Percentiles rank a stretch among this genome's conserved stretches.
Evolutionary conservation across 805 yeast genomes (phyloP).

Genomic region (Saccharomyces kudriavzevii): DNA sequence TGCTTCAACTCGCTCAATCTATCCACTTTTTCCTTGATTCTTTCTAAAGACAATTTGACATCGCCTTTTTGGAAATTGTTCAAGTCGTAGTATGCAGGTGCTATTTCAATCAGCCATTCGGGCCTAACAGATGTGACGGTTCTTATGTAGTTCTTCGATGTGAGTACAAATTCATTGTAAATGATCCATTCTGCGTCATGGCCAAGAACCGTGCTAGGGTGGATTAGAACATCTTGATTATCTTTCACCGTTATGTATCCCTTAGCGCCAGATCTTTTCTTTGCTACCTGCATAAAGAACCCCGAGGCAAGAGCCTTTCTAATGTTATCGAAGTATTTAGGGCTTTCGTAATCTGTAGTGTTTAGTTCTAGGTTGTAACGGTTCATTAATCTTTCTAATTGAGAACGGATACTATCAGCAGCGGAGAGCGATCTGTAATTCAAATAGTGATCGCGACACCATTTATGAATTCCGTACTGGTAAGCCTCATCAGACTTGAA

Average conservation of each 20-base stretch:
- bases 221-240: conserved; percentile 89
- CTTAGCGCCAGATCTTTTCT: conserved; percentile 70
- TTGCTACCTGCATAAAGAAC: conserved; percentile 97
- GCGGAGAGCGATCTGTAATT: conserved; percentile 75
- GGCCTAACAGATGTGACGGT: conserved; percentile 88
- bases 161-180: conserved; percentile 90
- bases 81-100: conserved; percentile 60
- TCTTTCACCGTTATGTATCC: conserved; percentile 91
- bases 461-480: conserved; percentile 56
- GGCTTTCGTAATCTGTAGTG: conserved; percentile 58
- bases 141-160: conserved; percentile 87
- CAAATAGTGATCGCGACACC: conserved; percentile 89
- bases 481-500: conserved; percentile 69
- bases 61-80: conserved; percentile 64
- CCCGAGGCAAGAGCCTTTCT: conserved; percentile 86
- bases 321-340: conserved; percentile 66
- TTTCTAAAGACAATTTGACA: conserved; percentile 57
- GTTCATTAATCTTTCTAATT: conserved; percentile 76
- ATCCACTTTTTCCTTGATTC: conserved; percentile 46
- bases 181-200: conserved; percentile 88
- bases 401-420: conserved; percentile 82
- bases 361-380: conserved; percentile 65
- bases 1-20: conserved; percentile 33
- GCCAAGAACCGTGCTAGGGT: conserved; percentile 87
- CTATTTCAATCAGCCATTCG: conserved; percentile 79